These are phyloP conservation scores for Poa annua DNA, from an alignment of 176 grass and related monocot genomes.

Conservation along the genomic window DNA sequence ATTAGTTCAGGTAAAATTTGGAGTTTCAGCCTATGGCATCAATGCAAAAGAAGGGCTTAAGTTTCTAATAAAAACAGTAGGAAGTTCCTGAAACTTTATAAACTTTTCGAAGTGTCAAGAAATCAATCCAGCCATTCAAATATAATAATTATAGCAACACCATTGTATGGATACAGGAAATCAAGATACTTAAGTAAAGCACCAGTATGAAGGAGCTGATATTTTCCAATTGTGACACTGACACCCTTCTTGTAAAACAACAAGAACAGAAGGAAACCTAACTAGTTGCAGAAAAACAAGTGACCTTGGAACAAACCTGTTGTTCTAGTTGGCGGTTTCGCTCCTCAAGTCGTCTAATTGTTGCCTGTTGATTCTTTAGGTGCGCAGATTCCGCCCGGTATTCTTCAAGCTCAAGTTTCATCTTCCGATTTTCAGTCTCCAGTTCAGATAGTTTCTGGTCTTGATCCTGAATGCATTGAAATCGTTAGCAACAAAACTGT, in stretches of 20 bases:
- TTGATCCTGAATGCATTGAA: conserved; percentile 69
- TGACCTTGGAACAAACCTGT: conserved; percentile 62
- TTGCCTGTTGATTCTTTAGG: conserved; percentile 97
- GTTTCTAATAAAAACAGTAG: background rate
- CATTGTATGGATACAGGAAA: conserved; percentile 8
- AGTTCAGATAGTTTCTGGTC: conserved; percentile 97
- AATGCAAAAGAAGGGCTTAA: conserved; percentile 2
- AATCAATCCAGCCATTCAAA: background rate
- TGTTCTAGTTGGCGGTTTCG: conserved; percentile 96
- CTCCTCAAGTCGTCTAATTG: conserved; percentile 97
- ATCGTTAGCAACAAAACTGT: conserved; percentile 30
- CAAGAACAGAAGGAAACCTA: background rate
- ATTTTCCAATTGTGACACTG: background rate
- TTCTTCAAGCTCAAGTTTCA: conserved; percentile 99
- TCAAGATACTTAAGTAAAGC: conserved; percentile 8
- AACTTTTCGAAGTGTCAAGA: conserved; percentile 10
- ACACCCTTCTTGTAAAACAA: background rate
- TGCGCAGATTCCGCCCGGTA: conserved; percentile 89
- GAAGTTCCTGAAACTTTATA: conserved; percentile 14
- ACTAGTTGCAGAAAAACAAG: background rate
- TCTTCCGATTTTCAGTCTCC: conserved; percentile 96
- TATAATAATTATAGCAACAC: background rate
- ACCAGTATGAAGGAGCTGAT: background rate
- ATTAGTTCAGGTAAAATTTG: conserved; percentile 17
- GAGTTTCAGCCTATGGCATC: conserved; percentile 7